phyloP scores from a whole-genome alignment of 2,329 filamentous ascomycete genomes.

The Microcera coccophila region DNA sequence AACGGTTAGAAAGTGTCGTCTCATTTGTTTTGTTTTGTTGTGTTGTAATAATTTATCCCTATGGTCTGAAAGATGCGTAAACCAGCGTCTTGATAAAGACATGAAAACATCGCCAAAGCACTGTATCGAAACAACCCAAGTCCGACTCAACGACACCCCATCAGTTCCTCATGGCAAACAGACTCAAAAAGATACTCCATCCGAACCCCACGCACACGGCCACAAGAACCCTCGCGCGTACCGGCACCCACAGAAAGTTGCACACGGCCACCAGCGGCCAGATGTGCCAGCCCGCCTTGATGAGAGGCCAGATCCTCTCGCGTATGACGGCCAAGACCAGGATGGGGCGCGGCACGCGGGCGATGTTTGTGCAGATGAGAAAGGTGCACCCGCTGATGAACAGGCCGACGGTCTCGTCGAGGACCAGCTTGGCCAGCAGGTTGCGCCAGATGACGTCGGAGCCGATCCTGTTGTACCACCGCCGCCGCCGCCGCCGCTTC shows the following conservation, averaged over 20 bases:
- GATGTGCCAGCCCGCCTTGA: constrained; percentile 36
- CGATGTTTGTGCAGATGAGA: constrained; percentile 35
- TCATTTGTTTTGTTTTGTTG: too few species aligned
- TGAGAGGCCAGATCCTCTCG: constrained; percentile 27
- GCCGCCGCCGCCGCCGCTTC: neutral
- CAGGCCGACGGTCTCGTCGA: constrained; percentile 36
- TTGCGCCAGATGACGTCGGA: constrained; percentile 34
- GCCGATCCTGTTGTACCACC: constrained; percentile 13
- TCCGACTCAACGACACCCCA: neutral
- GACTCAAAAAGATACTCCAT: constrained; percentile 37
- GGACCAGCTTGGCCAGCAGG: constrained; percentile 32
- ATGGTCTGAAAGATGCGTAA: too few species aligned
- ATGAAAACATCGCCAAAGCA: too few species aligned
- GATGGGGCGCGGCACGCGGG: constrained; percentile 25
- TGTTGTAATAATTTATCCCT: too few species aligned
- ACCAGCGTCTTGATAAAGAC: too few species aligned
- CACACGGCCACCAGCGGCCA: constrained; percentile 35
- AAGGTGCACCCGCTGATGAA: constrained; percentile 33
- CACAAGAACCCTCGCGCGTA: constrained; percentile 34
- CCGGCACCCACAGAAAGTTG: constrained; percentile 36
- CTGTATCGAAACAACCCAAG: too few species aligned
- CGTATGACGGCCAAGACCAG: constrained; percentile 26
- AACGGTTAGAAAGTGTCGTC: too few species aligned
- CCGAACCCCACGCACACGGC: constrained; percentile 35
- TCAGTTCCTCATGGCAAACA: constrained; percentile 29